phyloP scores from a whole-genome alignment of 1,284 basidiomycete genomes.

The Macrocystidia cucumis region DNA sequence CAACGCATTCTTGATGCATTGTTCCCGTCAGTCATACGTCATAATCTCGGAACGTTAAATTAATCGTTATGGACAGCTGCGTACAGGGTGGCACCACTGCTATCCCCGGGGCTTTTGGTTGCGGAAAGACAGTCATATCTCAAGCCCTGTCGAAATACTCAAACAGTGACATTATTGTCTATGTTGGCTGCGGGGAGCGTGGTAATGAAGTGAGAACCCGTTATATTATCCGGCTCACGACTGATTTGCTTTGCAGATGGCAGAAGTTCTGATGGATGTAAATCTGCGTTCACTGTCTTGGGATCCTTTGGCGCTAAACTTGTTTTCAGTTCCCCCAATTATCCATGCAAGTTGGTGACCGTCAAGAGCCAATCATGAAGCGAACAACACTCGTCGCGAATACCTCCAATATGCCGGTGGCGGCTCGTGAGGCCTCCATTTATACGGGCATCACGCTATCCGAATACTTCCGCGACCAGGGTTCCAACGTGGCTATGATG shows the following conservation, averaged over 20 bases:
- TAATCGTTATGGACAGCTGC: constrained; percentile 55
- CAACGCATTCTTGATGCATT: constrained; percentile 96
- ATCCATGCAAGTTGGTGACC: constrained; percentile 84
- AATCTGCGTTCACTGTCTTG: constrained; percentile 11
- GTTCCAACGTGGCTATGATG: constrained; percentile 99
- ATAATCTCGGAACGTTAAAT: constrained; percentile 6
- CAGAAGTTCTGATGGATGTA: constrained; percentile 94
- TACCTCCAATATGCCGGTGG: constrained; percentile 99
- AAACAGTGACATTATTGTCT: constrained; percentile 99
- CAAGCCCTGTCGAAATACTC: constrained; percentile 98
- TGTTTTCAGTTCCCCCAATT: constrained; percentile 83
- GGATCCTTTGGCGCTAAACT: constrained; percentile 5
- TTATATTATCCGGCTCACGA: background rate
- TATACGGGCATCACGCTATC: constrained; percentile 99
- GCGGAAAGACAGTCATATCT: constrained; percentile 95
- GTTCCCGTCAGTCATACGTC: constrained; percentile 65
- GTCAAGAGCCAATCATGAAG: constrained; percentile 99
- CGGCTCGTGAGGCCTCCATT: constrained; percentile 98
- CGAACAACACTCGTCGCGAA: constrained; percentile 98
- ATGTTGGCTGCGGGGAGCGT: constrained; percentile 95
- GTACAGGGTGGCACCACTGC: constrained; percentile 99
- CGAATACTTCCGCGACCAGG: constrained; percentile 99
- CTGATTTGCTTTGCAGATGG: constrained; percentile 63
- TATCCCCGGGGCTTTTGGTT: constrained; percentile 98
- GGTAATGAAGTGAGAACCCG: constrained; percentile 67